A percentile compares a stretch with the other conserved stretches of the same genome.
These are phyloP conservation scores for Tulasnella sp. DNA, from an alignment of 768 basidiomycete genomes.

Conservation along the genomic window DNA sequence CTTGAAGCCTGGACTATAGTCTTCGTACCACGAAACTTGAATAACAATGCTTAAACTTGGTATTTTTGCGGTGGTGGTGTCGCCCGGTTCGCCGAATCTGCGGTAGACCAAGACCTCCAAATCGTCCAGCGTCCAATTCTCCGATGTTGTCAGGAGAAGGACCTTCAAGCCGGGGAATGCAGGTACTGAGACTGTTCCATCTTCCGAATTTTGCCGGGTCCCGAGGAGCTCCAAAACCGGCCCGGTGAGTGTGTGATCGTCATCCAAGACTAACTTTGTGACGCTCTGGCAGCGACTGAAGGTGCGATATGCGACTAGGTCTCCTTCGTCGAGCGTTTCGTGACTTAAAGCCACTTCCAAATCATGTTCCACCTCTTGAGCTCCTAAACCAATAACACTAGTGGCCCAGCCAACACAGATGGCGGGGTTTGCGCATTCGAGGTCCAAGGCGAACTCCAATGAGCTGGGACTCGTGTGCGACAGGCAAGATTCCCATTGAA, in stretches of 20 bases:
- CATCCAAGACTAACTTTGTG: neutral
- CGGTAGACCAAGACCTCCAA: neutral
- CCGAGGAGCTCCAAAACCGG: neutral
- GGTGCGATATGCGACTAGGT: neutral
- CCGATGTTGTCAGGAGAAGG: neutral
- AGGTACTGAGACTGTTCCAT: neutral
- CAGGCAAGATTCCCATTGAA: neutral
- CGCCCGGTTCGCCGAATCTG: neutral
- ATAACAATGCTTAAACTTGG: neutral
- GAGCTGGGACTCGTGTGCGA: neutral
- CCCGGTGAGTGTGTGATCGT: neutral
- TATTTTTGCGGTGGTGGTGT: neutral
- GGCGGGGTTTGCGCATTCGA: neutral
- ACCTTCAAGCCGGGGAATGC: neutral
- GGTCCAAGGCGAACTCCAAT: neutral
- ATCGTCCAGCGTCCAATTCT: neutral
- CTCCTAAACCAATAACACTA: neutral
- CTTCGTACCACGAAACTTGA: neutral
- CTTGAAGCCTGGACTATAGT: neutral
- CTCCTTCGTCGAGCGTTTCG: neutral
- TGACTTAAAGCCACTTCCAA: neutral
- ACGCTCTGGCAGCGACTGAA: neutral
- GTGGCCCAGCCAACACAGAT: neutral
- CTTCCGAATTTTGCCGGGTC: neutral
- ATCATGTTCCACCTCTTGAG: neutral